Conservation (phyloP, 2,329 filamentous ascomycete species). For the Helminthosporium solani region DNA sequence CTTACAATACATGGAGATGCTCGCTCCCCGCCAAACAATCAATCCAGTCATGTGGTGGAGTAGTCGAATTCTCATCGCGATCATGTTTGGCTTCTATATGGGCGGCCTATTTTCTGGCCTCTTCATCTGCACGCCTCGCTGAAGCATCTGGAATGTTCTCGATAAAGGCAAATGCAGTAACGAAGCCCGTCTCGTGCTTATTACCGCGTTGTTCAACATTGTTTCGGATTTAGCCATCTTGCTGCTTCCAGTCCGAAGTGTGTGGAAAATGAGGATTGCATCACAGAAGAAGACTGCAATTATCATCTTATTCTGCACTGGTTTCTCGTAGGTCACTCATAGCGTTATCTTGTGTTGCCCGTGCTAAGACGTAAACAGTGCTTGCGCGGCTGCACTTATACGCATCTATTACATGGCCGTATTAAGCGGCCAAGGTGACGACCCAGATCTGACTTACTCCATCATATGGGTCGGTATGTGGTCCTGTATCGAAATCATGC, state of each 20-base stretch:
- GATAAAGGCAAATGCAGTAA: not conserved
- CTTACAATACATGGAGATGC: slow-evolving; percentile 1
- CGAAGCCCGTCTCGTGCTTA: not conserved
- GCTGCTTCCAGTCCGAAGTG: not conserved
- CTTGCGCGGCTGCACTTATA: not conserved
- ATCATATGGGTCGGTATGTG: not conserved
- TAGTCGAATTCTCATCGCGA: not conserved
- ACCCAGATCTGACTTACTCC: not conserved
- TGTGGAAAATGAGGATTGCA: not conserved
- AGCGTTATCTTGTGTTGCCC: not conserved
- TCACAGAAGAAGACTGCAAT: not conserved
- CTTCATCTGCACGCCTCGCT: slow-evolving; percentile 1
- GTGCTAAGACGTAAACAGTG: not conserved
- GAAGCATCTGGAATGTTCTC: not conserved
- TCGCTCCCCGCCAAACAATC: not conserved
- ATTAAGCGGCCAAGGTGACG: not conserved
- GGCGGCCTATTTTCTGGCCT: not conserved
- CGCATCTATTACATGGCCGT: not conserved
- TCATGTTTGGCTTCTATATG: not conserved
- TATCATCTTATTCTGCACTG: not conserved
- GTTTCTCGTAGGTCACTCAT: not conserved
- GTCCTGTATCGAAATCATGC: not conserved
- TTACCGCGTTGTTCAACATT: not conserved
- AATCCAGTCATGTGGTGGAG: not conserved
- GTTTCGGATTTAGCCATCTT: not conserved